phyloP scores from a whole-genome alignment of 2,329 filamentous ascomycete species.

The Paramyrothecium sp. region DNA sequence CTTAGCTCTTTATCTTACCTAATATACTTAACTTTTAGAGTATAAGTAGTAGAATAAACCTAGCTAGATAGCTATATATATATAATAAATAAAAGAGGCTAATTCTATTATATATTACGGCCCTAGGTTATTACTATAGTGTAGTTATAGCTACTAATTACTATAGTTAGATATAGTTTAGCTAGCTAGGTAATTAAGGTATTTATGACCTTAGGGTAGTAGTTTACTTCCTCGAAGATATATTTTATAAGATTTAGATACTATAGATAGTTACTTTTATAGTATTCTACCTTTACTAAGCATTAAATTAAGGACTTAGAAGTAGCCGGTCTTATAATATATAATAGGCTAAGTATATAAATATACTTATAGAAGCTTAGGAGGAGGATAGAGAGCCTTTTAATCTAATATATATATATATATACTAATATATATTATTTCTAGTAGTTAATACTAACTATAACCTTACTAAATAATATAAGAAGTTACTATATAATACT shows the following conservation, averaged over 20 bases:
- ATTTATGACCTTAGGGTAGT: neutral
- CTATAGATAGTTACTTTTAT: neutral
- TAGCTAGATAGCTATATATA: neutral
- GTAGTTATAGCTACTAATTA: neutral
- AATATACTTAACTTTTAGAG: neutral
- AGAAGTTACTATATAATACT: neutral
- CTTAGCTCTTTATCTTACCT: neutral
- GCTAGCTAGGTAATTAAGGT: neutral
- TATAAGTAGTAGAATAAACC: neutral
- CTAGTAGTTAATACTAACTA: neutral
- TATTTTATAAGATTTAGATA: neutral
- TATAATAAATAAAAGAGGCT: neutral
- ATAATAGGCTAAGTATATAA: neutral
- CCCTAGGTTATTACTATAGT: neutral
- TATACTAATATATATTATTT: neutral
- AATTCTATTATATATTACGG: neutral
- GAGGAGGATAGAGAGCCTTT: neutral
- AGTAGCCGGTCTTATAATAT: neutral
- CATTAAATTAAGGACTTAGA: neutral
- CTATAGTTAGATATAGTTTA: neutral
- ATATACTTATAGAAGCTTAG: neutral
- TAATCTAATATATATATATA: neutral
- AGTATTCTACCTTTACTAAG: neutral
- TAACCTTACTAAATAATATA: neutral
- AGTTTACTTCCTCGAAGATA: neutral